These are phyloP conservation scores for Schoenoplectus tabernaemontani DNA, from an alignment of 202 grass and related monocot genomes.

Conservation along the genomic window DNA sequence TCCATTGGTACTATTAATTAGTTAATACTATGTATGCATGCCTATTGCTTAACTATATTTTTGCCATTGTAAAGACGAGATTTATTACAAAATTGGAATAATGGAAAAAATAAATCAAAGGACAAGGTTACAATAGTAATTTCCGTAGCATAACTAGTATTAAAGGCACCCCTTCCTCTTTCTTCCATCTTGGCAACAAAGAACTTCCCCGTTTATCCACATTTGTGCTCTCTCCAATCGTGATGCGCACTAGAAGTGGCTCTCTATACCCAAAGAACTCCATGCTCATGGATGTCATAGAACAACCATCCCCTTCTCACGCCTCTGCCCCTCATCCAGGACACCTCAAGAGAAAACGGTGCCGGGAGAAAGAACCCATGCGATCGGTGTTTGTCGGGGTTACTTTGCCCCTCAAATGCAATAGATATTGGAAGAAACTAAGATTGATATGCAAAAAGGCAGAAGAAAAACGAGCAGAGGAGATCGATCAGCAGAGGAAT, in stretches of 20 bases:
- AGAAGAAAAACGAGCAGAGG: not conserved
- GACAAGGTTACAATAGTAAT: not conserved
- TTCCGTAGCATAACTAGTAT: not conserved
- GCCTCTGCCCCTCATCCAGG: not conserved
- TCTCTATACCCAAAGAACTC: constrained; percentile 28
- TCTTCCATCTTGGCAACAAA: not conserved
- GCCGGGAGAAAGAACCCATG: not conserved
- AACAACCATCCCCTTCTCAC: not conserved
- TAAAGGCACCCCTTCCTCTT: not conserved
- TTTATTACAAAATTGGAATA: no score
- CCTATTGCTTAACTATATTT: no score
- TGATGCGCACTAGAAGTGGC: constrained; percentile 43
- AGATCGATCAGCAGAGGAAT: constrained; percentile 1
- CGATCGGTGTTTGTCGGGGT: not conserved
- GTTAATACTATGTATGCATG: no score
- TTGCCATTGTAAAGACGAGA: no score
- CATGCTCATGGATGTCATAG: not conserved
- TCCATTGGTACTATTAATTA: no score
- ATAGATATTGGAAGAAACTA: not conserved
- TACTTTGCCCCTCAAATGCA: not conserved
- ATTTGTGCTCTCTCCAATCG: not conserved
- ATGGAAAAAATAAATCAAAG: no score
- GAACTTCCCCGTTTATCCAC: not conserved
- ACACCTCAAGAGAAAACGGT: not conserved
- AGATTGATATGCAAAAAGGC: not conserved